Percentiles rank a stretch among this genome's conserved stretches.
phyloP scores from a whole-genome alignment of 2,329 filamentous ascomycete species.

The Ceratocystis albifundus region DNA sequence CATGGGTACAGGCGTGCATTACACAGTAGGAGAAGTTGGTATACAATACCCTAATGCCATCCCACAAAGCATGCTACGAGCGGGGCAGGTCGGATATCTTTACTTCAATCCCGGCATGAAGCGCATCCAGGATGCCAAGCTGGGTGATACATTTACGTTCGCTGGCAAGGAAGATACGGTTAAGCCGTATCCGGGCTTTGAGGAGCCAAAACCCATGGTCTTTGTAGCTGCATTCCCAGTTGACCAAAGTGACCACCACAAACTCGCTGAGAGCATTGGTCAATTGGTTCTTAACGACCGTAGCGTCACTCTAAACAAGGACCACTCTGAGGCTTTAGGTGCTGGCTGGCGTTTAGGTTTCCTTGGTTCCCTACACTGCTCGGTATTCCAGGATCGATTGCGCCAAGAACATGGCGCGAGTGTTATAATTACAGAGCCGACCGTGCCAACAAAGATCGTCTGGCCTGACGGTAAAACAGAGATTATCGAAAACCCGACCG shows the following conservation, averaged over 20 bases:
- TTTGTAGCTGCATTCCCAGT: conserved; percentile 95
- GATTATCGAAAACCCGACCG: conserved; percentile 72
- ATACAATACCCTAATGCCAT: conserved; percentile 90
- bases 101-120: conserved; percentile 99
- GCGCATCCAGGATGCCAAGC: conserved; percentile 83
- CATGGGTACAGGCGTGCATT: conserved; percentile 77
- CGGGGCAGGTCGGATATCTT: conserved; percentile 91
- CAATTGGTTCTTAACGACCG: conserved; percentile 91
- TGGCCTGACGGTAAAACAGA: conserved; percentile 35
- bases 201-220: conserved; percentile 97
- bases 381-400: conserved; percentile 94
- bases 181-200: conserved; percentile 77
- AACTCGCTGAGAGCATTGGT: conserved; percentile 84
- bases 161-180: conserved; percentile 66
- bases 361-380: conserved; percentile 91
- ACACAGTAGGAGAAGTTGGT: conserved; percentile 89
- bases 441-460: conserved; percentile 78
- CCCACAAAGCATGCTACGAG: conserved; percentile 65
- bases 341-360: conserved; percentile 92
- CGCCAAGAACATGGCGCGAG: conserved; percentile 87
- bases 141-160: conserved; percentile 88
- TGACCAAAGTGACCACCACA: conserved; percentile 74
- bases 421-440: conserved; percentile 94
- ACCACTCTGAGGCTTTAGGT: conserved; percentile 84
- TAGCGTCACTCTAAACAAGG: conserved; percentile 86